Percentiles rank a stretch among this genome's conserved stretches.
Conservation (phyloP, 2,329 filamentous ascomycete genomes). For the Penicillium crustosum region DNA sequence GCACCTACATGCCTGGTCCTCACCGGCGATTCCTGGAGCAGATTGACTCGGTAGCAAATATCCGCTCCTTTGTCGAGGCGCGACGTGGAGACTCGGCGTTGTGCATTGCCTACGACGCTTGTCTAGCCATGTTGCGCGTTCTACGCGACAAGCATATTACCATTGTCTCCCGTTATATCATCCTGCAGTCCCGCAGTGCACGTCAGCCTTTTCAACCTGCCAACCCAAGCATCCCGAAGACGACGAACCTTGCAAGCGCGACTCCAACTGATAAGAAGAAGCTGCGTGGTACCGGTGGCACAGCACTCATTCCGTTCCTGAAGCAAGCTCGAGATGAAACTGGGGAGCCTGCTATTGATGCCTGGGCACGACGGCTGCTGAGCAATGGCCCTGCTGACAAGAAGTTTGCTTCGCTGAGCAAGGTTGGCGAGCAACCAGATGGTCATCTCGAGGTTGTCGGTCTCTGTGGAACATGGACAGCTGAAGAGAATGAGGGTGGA, state of each 20-base stretch:
- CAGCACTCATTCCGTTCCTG: constrained; percentile 88
- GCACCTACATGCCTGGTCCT: constrained; percentile 90
- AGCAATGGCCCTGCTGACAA: constrained; percentile 50
- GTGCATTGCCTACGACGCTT: constrained; percentile 83
- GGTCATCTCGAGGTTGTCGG: constrained; percentile 63
- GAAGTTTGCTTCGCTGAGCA: constrained; percentile 49
- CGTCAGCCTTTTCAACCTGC: constrained; percentile 61
- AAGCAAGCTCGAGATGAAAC: constrained; percentile 98
- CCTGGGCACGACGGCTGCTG: constrained; percentile 60
- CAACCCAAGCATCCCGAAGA: constrained; percentile 44
- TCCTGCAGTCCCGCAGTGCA: constrained; percentile 78
- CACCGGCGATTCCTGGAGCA: constrained; percentile 87
- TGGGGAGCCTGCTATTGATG: constrained; percentile 79
- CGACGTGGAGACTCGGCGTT: constrained; percentile 64
- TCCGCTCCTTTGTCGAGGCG: constrained; percentile 74
- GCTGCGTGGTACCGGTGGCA: constrained; percentile 87
- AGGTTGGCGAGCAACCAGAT: constrained; percentile 54
- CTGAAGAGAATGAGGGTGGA: constrained; percentile 74
- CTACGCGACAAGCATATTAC: constrained; percentile 94
- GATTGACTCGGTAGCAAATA: constrained; percentile 76
- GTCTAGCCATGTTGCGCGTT: constrained; percentile 72
- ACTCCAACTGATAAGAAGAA: constrained; percentile 51
- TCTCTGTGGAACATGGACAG: constrained; percentile 82
- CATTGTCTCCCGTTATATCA: constrained; percentile 94
- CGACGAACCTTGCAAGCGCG: constrained; percentile 62